These are phyloP conservation scores for Neoscytalidium dimidiatum DNA, from an alignment of 2,329 filamentous ascomycete genomes.

Conservation along the genomic window DNA sequence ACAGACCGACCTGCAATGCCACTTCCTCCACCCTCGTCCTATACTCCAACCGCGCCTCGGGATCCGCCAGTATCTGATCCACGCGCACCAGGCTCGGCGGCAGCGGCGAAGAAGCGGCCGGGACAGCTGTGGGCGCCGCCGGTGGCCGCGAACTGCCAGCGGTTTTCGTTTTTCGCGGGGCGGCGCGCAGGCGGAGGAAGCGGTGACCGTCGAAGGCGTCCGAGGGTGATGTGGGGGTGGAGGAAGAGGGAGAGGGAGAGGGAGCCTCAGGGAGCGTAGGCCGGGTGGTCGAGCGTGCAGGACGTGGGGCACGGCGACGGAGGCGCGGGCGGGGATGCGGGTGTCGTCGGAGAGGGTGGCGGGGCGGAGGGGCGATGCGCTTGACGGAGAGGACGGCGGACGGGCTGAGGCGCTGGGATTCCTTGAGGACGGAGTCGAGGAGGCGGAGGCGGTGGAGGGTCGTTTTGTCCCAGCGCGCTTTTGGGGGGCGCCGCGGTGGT, in stretches of 20 bases:
- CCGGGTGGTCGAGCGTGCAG: background rate
- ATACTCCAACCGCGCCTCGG: background rate
- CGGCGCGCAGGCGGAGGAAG: background rate
- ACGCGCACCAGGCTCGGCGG: background rate
- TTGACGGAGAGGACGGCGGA: background rate
- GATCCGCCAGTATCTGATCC: background rate
- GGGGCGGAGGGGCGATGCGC: background rate
- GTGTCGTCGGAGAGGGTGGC: background rate
- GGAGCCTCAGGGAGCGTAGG: background rate
- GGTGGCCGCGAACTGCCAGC: slow-evolving; percentile 27
- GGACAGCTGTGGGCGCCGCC: slow-evolving; percentile 29
- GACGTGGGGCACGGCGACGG: background rate
- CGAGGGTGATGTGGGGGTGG: background rate
- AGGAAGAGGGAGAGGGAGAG: background rate
- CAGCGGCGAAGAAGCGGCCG: slow-evolving; percentile 26
- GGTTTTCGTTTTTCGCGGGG: background rate
- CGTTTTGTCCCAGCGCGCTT: slow-evolving; percentile 31
- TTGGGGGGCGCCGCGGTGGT: too few species aligned
- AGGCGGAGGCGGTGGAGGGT: slow-evolving; percentile 29
- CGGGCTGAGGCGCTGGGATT: background rate
- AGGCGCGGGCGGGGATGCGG: background rate
- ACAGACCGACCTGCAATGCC: background rate
- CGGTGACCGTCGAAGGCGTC: background rate
- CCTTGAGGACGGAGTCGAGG: background rate
- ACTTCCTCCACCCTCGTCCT: background rate